Evolutionary conservation across 768 basidiomycete genomes (phyloP).

Genomic region (Cubamyces lactineus): DNA sequence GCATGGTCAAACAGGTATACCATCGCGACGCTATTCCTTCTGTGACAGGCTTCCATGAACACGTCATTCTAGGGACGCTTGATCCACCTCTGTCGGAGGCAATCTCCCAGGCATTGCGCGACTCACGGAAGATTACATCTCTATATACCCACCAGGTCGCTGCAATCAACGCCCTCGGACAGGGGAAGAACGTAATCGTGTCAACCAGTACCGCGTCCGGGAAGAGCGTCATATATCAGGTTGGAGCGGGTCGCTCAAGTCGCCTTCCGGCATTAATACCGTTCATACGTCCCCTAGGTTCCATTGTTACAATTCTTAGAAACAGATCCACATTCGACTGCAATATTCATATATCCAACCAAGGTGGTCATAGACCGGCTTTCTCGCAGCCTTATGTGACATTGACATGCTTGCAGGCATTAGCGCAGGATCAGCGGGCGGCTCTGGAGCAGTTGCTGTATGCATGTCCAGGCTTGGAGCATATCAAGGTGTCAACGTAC

Average conservation of each 20-base stretch:
- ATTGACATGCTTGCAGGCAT: conserved; percentile 50
- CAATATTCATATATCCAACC: conserved; percentile 87
- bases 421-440: conserved; percentile 85
- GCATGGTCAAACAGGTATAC: conserved; percentile 53
- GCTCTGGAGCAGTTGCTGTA: conserved; percentile 70
- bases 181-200: conserved; percentile 75
- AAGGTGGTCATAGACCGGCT: conserved; percentile 50
- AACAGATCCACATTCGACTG: conserved; percentile 60
- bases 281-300: conserved; percentile 47
- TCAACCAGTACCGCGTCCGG: conserved; percentile 91
- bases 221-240: conserved; percentile 88
- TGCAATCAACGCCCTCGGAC: conserved; percentile 66
- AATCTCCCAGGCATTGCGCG: conserved; percentile 57
- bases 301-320: conserved; percentile 72
- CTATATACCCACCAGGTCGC: conserved; percentile 73
- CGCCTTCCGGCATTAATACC: no score
- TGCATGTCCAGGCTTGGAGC: conserved; percentile 62
- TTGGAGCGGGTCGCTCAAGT: conserved; percentile 28
- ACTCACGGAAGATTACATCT: conserved; percentile 60
- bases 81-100: conserved; percentile 59
- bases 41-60: not conserved
- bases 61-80: conserved; percentile 43
- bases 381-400: not conserved
- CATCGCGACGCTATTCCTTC: not conserved
- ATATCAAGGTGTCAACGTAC: conserved; percentile 68